These are phyloP conservation scores for Chenopodium suecicum DNA, from an alignment of 148 eudicot species.

Conservation along the genomic window DNA sequence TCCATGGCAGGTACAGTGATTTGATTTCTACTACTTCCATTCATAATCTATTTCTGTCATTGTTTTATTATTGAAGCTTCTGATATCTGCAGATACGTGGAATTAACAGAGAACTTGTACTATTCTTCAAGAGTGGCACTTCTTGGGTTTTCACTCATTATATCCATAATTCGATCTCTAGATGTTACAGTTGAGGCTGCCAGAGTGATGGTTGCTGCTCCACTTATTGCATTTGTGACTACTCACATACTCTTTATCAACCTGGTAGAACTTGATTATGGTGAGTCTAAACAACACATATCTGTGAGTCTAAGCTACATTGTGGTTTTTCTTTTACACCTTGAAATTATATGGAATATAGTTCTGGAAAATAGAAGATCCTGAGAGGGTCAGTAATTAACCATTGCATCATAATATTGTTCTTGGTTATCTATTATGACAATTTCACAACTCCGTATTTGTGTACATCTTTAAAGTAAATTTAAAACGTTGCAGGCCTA, in stretches of 20 bases:
- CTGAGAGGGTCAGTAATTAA: neutral
- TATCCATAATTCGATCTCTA: slow-evolving; percentile 54
- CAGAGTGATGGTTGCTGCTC: slow-evolving; percentile 84
- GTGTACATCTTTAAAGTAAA: neutral
- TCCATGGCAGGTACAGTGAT: slow-evolving; percentile 58
- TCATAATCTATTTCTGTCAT: neutral
- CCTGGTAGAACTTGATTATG: slow-evolving; percentile 50
- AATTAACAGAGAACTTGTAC: slow-evolving; percentile 63
- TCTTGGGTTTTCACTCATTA: slow-evolving; percentile 59
- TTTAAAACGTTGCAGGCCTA: slow-evolving; percentile 34
- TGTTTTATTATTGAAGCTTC: neutral
- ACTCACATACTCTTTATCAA: slow-evolving; percentile 71
- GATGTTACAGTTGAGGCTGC: slow-evolving; percentile 61
- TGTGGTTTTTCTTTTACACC: neutral
- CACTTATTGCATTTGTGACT: slow-evolving; percentile 59
- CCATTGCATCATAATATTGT: neutral
- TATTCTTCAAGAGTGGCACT: slow-evolving; percentile 60
- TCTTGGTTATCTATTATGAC: neutral
- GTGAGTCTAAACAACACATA: slow-evolving; percentile 26
- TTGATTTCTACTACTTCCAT: neutral
- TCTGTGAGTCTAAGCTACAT: neutral
- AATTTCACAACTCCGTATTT: neutral
- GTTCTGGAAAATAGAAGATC: neutral
- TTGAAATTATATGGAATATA: too few species aligned
- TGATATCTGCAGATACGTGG: slow-evolving; percentile 56